A percentile compares a stretch with the other conserved stretches of the same genome.
Conservation (phyloP, 73 alveolate species). For the Effrenium voratum region DNA sequence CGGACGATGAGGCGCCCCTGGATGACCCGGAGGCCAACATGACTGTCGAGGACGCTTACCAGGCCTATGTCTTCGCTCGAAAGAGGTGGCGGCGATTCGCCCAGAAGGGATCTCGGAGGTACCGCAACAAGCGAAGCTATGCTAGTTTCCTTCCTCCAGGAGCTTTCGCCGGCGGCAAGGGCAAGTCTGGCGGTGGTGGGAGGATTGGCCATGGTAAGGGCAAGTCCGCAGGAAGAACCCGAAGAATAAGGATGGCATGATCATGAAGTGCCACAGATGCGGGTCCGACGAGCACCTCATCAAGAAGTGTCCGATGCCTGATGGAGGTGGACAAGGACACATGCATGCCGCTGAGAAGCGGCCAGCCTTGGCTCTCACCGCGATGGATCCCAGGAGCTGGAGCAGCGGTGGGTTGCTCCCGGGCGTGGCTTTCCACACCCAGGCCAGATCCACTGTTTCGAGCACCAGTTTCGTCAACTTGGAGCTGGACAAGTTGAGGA, state of each 20-base stretch:
- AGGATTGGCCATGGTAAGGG: background rate
- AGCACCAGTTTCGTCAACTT: background rate
- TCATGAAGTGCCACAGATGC: slow-evolving; percentile 1
- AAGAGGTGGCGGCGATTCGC: slow-evolving; percentile 6
- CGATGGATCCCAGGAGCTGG: background rate
- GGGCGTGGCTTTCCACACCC: background rate
- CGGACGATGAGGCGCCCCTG: background rate
- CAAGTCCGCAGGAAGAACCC: slow-evolving; percentile 26
- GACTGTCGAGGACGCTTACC: background rate
- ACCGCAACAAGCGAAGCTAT: background rate
- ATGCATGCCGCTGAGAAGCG: background rate
- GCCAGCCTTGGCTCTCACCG: background rate
- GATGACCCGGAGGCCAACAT: background rate
- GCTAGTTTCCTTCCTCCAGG: slow-evolving; percentile 36
- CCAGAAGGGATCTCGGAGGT: slow-evolving; percentile 11
- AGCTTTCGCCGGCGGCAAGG: slow-evolving; percentile 53
- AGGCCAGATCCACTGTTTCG: background rate
- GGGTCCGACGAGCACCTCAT: slow-evolving; percentile 40
- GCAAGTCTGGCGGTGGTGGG: background rate
- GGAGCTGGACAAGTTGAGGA: background rate
- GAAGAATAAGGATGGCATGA: slow-evolving; percentile 5
- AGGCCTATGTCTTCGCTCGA: background rate
- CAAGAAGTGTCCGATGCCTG: background rate
- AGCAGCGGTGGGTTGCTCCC: background rate
- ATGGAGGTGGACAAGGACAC: background rate